Conservation (phyloP, 1,284 basidiomycete species). For the Puccinia horiana region DNA sequence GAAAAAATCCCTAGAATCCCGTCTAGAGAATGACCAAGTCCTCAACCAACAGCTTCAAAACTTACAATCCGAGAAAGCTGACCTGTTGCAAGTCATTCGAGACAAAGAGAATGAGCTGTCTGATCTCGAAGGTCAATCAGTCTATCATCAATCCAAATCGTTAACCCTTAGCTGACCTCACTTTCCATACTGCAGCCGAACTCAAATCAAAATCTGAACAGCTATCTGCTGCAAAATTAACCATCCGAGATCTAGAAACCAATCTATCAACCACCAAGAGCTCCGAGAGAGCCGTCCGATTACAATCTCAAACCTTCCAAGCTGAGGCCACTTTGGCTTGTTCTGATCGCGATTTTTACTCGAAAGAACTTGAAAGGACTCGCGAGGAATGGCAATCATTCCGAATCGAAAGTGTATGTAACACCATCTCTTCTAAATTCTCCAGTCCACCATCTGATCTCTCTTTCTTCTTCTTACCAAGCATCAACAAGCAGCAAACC, state of each 20-base stretch:
- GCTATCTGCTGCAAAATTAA: neutral
- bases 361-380: conserved; percentile 33
- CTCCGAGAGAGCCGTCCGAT: conserved; percentile 30
- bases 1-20: conserved; percentile 3
- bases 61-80: conserved; percentile 32
- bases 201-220: conserved; percentile 23
- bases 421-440: neutral
- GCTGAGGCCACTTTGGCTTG: conserved; percentile 9
- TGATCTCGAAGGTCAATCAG: conserved; percentile 35
- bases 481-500: conserved; percentile 41
- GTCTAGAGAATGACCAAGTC: neutral
- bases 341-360: conserved; percentile 46
- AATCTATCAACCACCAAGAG: conserved; percentile 5
- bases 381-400: conserved; percentile 34
- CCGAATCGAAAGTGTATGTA: conserved; percentile 33
- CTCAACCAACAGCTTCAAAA: neutral
- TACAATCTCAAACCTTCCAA: conserved; percentile 35
- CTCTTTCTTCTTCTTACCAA: neutral
- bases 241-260: conserved; percentile 29
- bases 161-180: neutral
- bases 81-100: conserved; percentile 33
- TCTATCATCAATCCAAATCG: neutral
- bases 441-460: conserved; percentile 4
- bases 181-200: conserved; percentile 18
- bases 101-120: conserved; percentile 35